Evolutionary conservation across 2,329 filamentous ascomycete species (phyloP), one percentile per base, ranked within the genome.

Genomic region (Curvularia sp.): DNA sequence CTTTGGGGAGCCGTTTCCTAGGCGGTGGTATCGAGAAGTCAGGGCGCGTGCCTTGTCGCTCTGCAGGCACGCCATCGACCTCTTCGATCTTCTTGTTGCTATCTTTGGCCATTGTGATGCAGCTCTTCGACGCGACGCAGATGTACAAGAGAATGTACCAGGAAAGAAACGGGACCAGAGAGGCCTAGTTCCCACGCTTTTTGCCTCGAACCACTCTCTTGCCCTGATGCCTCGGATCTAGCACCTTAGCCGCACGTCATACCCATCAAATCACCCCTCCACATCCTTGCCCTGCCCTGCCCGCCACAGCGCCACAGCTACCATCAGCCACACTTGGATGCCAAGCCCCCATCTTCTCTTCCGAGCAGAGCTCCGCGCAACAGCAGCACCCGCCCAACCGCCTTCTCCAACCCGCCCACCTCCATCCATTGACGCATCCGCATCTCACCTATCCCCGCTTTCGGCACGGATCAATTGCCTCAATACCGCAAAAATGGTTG

Each of bases 1-100:
- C 79, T 48, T 79, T 77, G n/a, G 84, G 82, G 13, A 88, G 80
- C 60, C 79, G 80, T 68, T 81, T 80, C 55, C 81, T 77, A 45
- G 82, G 76, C n/a, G 82, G 75, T 18, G 79, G 81, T 63, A 79
- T 68, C 12, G 77, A 78, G 74, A 81, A 81, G 67, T 83, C 81
- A 3, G 81, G 81, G 43, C 79, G 74, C 9, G 78, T 67, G 63
- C 81, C 80, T 45, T 69, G 62, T 53, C 80, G 78, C 55, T 78
- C 74, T 64, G 73, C 79, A 13, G 77, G 74, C 38, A 82, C 77
- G 38, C 76, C 75, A 34, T 74, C 66, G 32, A 75, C 55, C 54
- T 72, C 68, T 34, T 68, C 61, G 0, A 64, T 55, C 36, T 49
- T 61, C 52, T 71, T 71, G 51, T 77, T 57, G 28, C 28, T 64